Evolutionary conservation across 2,329 filamentous ascomycete species (phyloP).

Genomic region (Ceratocystis lukuohia): DNA sequence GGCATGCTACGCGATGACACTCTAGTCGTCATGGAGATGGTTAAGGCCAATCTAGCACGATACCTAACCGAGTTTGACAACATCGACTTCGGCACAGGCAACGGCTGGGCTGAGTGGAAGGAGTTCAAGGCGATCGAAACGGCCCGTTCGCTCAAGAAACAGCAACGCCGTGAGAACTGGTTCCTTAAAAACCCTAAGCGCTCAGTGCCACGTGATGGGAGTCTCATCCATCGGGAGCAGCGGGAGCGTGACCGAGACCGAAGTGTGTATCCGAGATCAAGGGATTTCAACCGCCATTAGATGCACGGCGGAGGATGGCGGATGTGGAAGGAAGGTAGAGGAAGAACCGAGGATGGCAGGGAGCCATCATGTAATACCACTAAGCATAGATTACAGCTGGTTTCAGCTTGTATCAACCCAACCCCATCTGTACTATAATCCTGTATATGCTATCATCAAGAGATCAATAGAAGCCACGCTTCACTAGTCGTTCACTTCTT

Average conservation of each 20-base stretch:
- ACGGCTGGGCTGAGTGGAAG: conserved; percentile 17
- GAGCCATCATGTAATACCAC: conserved; percentile 1
- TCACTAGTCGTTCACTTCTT: not conserved
- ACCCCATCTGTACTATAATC: not conserved
- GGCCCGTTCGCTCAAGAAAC: not conserved
- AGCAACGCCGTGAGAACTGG: conserved; percentile 9
- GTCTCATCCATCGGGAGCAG: not conserved
- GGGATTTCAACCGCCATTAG: not conserved
- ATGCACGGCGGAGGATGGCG: not conserved
- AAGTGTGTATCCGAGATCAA: not conserved
- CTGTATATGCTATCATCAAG: not conserved
- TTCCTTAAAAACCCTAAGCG: conserved; percentile 4
- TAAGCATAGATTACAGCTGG: not conserved
- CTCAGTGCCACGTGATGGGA: not conserved
- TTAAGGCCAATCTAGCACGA: conserved; percentile 9
- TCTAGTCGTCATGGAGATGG: conserved; percentile 1
- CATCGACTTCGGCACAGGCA: conserved; percentile 4
- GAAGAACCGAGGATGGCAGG: not conserved
- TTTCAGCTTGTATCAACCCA: not conserved
- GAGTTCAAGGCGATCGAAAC: conserved; percentile 9
- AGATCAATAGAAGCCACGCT: not conserved
- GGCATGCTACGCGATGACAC: conserved; percentile 12
- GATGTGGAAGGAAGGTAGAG: not conserved
- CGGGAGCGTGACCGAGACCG: not conserved
- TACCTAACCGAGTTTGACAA: conserved; percentile 12